Evolutionary conservation across 768 basidiomycete genomes (phyloP).

Genomic region (Dioszegia hungarica): DNA sequence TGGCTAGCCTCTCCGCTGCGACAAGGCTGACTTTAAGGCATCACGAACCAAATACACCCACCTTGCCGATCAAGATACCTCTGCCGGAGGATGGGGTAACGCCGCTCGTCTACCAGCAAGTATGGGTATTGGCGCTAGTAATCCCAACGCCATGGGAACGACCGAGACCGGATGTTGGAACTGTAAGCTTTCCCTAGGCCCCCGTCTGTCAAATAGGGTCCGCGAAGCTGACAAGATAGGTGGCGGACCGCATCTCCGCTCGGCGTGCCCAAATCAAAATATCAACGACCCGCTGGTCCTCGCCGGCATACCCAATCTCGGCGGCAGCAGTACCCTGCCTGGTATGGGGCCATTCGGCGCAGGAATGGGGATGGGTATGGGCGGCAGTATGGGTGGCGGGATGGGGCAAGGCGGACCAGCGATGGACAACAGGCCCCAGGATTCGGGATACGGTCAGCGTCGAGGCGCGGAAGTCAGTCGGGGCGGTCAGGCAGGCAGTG

Average conservation of each 20-base stretch:
- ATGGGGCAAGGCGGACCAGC: slow-evolving; percentile 3
- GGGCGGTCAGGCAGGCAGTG: background rate
- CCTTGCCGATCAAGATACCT: slow-evolving; percentile 89
- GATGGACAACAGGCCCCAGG: background rate
- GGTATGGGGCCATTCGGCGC: slow-evolving; percentile 2
- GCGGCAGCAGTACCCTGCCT: background rate
- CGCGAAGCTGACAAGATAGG: slow-evolving; percentile 10
- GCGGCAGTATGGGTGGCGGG: slow-evolving; percentile 14
- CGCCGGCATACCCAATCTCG: slow-evolving; percentile 4
- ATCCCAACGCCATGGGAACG: slow-evolving; percentile 25
- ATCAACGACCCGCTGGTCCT: slow-evolving; percentile 26
- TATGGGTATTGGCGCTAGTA: slow-evolving; percentile 8
- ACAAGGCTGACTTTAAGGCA: slow-evolving; percentile 2
- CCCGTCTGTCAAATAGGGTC: background rate
- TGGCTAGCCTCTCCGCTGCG: background rate
- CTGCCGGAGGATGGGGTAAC: slow-evolving; percentile 49
- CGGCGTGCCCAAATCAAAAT: slow-evolving; percentile 51
- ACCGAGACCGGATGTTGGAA: slow-evolving; percentile 68
- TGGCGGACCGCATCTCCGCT: slow-evolving; percentile 88
- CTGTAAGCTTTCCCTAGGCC: slow-evolving; percentile 54
- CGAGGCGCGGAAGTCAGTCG: background rate
- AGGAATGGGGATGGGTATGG: background rate
- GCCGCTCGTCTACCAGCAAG: slow-evolving; percentile 15
- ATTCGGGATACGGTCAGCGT: background rate
- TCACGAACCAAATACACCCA: slow-evolving; percentile 90